Percentiles rank a stretch among this genome's conserved stretches.
Evolutionary conservation across 2,329 filamentous ascomycete species (phyloP).

Genomic region (Ophiostoma populinum): DNA sequence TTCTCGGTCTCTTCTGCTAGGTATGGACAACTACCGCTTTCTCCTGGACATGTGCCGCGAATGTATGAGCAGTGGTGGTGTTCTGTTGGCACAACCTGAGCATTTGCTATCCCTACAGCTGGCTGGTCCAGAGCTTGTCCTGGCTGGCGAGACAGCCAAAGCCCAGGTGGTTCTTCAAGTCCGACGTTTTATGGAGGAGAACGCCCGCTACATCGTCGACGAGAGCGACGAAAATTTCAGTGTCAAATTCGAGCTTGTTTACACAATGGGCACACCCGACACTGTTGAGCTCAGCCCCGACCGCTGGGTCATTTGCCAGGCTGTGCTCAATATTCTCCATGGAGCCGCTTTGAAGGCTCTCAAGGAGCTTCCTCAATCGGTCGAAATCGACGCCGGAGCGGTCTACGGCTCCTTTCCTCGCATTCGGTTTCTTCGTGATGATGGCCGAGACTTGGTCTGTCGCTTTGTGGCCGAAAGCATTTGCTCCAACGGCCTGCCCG

Average conservation of each 20-base stretch:
- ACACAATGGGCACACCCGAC: constrained; percentile 38
- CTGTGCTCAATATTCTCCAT: constrained; percentile 28
- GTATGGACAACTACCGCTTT: constrained; percentile 12
- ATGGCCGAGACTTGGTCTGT: constrained; percentile 13
- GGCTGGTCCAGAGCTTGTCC: constrained; percentile 35
- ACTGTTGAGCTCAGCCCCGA: constrained; percentile 33
- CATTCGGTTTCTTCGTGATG: constrained; percentile 26
- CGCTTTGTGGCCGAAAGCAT: background rate
- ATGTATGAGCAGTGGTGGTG: constrained; percentile 32
- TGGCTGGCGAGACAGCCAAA: constrained; percentile 15
- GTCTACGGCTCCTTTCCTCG: constrained; percentile 25
- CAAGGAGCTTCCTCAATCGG: constrained; percentile 17
- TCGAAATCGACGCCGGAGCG: constrained; percentile 22
- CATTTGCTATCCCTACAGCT: constrained; percentile 47
- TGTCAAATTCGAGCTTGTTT: constrained; percentile 43
- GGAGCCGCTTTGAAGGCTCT: constrained; percentile 17
- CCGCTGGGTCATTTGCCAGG: constrained; percentile 39
- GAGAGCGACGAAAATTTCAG: constrained; percentile 49
- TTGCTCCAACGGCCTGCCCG: constrained; percentile 5
- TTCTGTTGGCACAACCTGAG: constrained; percentile 46
- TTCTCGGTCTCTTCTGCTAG: constrained; percentile 28
- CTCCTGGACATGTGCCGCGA: constrained; percentile 24
- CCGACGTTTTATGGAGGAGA: constrained; percentile 26
- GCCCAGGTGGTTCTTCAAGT: constrained; percentile 21
- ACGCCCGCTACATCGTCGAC: constrained; percentile 40